Base-by-base conservation (phyloP, 495 filamentous ascomycete species). In the Penicillium maclennaniae region DNA sequence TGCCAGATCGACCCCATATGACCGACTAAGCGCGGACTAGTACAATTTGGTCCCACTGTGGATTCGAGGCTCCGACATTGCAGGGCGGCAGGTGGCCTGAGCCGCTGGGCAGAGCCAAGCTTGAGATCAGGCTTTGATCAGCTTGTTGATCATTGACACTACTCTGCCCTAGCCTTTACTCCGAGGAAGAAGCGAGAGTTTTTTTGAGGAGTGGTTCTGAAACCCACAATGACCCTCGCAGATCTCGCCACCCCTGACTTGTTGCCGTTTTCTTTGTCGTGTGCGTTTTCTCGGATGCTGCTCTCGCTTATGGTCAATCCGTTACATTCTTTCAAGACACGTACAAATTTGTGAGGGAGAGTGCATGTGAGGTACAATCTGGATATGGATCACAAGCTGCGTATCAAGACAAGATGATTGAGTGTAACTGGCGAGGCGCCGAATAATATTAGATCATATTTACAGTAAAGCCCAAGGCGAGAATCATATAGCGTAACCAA, bases 401-500 rank as follows among this genome's bases (percentile, higher is more conserved):
- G 23, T 23, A 17, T n/a, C 23, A 39, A 39, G 15, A 36, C 10
- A 23, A 39, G 8, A 12, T 31, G 4, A 31, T 6, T 31, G 27
- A 31, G 9, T 21, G 20, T 25, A 16, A 41, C 8, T 4, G 31
- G 53, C 46, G 49, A 31, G 8, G 34, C 45, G 47, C 42, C 47
- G 9, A 9, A 34, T 41, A 8, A 36, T 34, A 23, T 50, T 7
- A 31, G 27, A 31, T 38, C 45, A 41, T 55, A 50, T 55, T 36
- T 50, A 50, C 46, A 45, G 19, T 39, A 46, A 49, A 21, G 43
- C 39, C 53, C 16, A 28, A 19, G 40, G 41, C 19, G 15, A 47
- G 9, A 34, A 36, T 49, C 52, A 44, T 51, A 16, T 12, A 47
- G 48, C 47, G 31, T 51, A 19, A 47, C 10, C 26, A 23, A 19